These are phyloP conservation scores for Magnolia changhungtana DNA, from an alignment of 164 flowering plant genomes.

Conservation along the genomic window DNA sequence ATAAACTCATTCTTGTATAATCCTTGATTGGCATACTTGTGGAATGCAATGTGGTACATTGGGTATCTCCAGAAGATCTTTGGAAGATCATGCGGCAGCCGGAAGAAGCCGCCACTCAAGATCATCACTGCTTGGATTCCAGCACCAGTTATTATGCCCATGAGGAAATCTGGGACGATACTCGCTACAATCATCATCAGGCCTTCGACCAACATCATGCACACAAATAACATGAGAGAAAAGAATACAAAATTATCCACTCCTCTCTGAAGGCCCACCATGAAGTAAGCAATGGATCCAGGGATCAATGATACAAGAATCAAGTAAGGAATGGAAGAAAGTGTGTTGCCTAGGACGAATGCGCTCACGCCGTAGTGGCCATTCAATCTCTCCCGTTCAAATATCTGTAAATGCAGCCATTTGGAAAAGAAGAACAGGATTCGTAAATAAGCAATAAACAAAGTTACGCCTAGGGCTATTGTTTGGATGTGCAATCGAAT, in stretches of 20 bases:
- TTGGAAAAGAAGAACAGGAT: not conserved
- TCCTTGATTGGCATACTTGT: conserved; percentile 48
- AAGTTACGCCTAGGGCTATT: not conserved
- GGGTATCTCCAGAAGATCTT: conserved; percentile 61
- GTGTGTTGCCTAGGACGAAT: conserved; percentile 51
- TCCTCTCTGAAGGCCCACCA: conserved; percentile 36
- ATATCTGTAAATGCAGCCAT: conserved; percentile 27
- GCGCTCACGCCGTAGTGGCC: conserved; percentile 56
- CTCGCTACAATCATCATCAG: conserved; percentile 68
- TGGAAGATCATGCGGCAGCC: conserved; percentile 53
- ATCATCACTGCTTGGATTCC: conserved; percentile 64
- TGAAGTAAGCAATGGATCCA: conserved; percentile 46
- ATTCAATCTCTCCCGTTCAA: conserved; percentile 48
- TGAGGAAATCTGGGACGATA: conserved; percentile 54
- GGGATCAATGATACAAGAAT: conserved; percentile 42
- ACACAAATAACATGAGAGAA: conserved; percentile 25
- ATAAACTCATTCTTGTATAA: conserved; percentile 51
- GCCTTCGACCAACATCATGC: conserved; percentile 59
- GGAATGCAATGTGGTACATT: conserved; percentile 46
- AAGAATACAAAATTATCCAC: conserved; percentile 38
- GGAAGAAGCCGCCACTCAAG: conserved; percentile 50
- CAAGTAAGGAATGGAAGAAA: conserved; percentile 59
- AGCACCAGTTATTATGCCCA: conserved; percentile 62
- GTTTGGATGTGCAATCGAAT: not conserved
- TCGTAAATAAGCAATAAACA: not conserved